Evolutionary conservation across 495 filamentous ascomycete genomes (phyloP), one percentile per base, ranked within the genome.

Genomic region (Penicillium malachiteum): DNA sequence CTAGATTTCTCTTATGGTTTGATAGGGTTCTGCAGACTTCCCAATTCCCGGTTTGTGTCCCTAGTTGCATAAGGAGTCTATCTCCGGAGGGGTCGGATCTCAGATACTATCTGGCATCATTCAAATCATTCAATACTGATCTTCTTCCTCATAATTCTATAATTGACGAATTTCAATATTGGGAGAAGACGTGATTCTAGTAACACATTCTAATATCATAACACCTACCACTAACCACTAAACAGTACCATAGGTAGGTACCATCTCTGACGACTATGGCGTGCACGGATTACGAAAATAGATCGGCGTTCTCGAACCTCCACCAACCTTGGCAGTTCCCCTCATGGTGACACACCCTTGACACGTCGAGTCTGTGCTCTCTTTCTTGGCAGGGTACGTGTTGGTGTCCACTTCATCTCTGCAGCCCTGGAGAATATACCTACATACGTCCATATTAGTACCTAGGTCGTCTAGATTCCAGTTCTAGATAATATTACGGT

Each of bases 31-130:
- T 49, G 55, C 54, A 57, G 21, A 26, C 21, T 14, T 30, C 46
- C 17, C 31, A 37, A 11, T 52, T 55, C 48, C 55, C 49, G 42
- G 55, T 52, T 58, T 62, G 21, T 38, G 46, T 55, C 54, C 47
- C 31, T 17, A 16, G 6, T 13, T 41, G 48, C 48, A 51, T 39
- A 41, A 44, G 51, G 54, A 54, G 42, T 42, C 39, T 58, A 62
- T 62, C 50, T 58, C 58, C 58, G 58, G 58, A 54, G 52, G 49
- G 53, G 45, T 61, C 54, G 54, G 58, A 57, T 52, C 58, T 57
- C 48, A 52, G 33, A 37, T 59, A 51, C 21, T 26, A 59, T 58
- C 46, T 37, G 13, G 43, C 11, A 26, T 18, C 31, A 31, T 43
- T 9, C 40, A n/a, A 31, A 21, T 12, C 31, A 45, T 21, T 3